Evolutionary conservation across 768 basidiomycete species (phyloP), one percentile per base, ranked within the genome.

Genomic region (Lepiota subincarnata): DNA sequence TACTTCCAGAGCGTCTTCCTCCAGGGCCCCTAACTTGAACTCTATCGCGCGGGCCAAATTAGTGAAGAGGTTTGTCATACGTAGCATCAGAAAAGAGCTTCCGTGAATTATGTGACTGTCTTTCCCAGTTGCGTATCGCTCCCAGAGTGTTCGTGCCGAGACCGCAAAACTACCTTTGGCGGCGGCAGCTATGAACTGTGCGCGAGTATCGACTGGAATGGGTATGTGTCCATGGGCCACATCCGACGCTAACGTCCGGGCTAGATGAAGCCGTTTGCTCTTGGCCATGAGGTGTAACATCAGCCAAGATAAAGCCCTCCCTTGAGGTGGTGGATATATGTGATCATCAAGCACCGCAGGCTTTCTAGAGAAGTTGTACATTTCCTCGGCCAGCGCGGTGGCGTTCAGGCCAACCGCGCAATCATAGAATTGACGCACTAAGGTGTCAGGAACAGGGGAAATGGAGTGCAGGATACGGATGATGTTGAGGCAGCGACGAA

Each of bases 101-200:
- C 74, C 77, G 8, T 71, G 65, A 24, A 87, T 73, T 2, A 70
- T 48, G 13, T 62, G 59, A 16, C 60, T 70, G 44, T 78, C 75
- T 47, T 56, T 64, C 18, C 78, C 79, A 37, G 57, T 60, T 1
- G 78, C 66, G 61, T 79, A 83, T 56, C 74, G 72, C 57, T 80
- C 77, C 82, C 84, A 89, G 14, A 89, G 72, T 6, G 62, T 59
- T 16, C 83, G 73, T 18, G 84, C 79, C 13, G 74, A 63, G 4
- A 57, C 63, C 3, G 75, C 73, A 42, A 81, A 76, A 6, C 84
- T 82, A 19, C 67, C 63, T 20, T 64, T 59, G 0, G 83, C 84
- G 6, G 68, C 57, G 14, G 73, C 56, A 0, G 71, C 59, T 53
- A 89, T 77, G 56, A 87, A 77, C 5, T 61, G 63, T 3, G 76